Percentiles rank a stretch among this genome's conserved stretches.
phyloP scores from a whole-genome alignment of 2,329 filamentous ascomycete genomes.

The Ophiosphaerella korrae region DNA sequence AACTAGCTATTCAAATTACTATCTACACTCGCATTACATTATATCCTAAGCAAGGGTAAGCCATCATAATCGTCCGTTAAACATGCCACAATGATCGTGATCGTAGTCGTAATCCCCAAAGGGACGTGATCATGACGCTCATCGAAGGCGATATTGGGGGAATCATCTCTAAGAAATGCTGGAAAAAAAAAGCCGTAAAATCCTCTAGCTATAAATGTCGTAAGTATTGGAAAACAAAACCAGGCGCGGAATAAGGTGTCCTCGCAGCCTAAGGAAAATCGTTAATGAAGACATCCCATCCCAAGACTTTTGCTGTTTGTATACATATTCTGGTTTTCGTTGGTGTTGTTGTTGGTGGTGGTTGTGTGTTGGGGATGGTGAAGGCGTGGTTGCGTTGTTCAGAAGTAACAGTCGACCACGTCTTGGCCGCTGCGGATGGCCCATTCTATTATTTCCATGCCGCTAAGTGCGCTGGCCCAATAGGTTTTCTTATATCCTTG shows the following conservation, averaged over 20 bases:
- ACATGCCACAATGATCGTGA: constrained; percentile 2
- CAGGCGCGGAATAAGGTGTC: not conserved
- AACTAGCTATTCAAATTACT: not conserved
- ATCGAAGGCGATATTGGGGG: constrained; percentile 31
- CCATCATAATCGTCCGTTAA: not conserved
- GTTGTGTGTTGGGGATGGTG: too few species aligned
- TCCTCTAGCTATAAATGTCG: not conserved
- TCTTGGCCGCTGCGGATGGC: constrained; percentile 43
- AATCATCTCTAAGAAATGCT: constrained; percentile 26
- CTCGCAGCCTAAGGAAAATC: not conserved
- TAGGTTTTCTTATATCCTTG: constrained; percentile 46
- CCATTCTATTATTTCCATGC: constrained; percentile 48
- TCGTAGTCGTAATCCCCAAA: constrained; percentile 16
- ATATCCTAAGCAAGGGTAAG: not conserved
- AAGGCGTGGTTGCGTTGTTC: not conserved
- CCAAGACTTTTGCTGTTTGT: not conserved
- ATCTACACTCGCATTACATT: not conserved
- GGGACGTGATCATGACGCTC: constrained; percentile 32
- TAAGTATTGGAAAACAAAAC: not conserved
- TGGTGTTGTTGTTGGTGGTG: too few species aligned
- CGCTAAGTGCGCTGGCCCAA: constrained; percentile 44
- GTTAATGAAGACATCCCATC: constrained; percentile 2
- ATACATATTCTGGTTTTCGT: not conserved
- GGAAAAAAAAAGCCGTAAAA: constrained; percentile 17
- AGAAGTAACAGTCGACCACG: constrained; percentile 43